Base-by-base conservation (phyloP, 768 basidiomycete species). In the Asterophora parasitica region DNA sequence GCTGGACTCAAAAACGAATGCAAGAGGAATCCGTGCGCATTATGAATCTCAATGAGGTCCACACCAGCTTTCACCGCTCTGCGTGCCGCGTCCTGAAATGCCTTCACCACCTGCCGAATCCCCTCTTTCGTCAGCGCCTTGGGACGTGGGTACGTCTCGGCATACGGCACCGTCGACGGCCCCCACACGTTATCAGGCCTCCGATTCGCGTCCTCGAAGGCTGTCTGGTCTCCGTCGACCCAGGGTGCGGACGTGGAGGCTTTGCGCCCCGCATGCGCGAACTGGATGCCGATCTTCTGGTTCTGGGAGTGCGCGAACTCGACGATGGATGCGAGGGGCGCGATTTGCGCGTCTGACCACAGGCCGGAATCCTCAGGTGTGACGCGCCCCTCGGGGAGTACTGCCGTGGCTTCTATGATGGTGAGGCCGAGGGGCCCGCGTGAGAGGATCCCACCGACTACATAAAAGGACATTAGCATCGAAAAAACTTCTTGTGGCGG, bases 181-280 rank as follows among this genome's bases (percentile, higher is more conserved):
- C 63, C 86, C 65, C 72, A 72, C 13, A 85, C 79, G 55, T 76
- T 51, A 11, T 75, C 68, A 0, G 75, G 73, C 75, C 75, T 77
- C 11, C 82, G 81, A 15, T 71, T 72, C 3, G 60, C 58, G 9
- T 63, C 64, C 36, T 64, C 64, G 0, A 61, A 55, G 4, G 76
- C 77, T 7, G 56, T 45, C 12, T 62, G 32, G n/a, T 63, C 63
- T n/a, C 57, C 51, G 26, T 65, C 44, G 28, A 85, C 58, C 83
- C 84, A 89, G 0, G 85, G 83, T 0, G 80, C 75, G 12, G 77
- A 62, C 0, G 75, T 81, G 8, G 79, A 81, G 0, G 78, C 85
- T 61, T 89, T 90, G 15, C 87, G 72, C 0, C 88, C 88, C 0
- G 85, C 83, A 52, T 91, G 88, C 0, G 76, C 82, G 12, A 90